Percentiles rank a stretch among this genome's conserved stretches.
phyloP scores from a whole-genome alignment of 192 early-diverging fungal genomes.

The Umbelopsis sp. region DNA sequence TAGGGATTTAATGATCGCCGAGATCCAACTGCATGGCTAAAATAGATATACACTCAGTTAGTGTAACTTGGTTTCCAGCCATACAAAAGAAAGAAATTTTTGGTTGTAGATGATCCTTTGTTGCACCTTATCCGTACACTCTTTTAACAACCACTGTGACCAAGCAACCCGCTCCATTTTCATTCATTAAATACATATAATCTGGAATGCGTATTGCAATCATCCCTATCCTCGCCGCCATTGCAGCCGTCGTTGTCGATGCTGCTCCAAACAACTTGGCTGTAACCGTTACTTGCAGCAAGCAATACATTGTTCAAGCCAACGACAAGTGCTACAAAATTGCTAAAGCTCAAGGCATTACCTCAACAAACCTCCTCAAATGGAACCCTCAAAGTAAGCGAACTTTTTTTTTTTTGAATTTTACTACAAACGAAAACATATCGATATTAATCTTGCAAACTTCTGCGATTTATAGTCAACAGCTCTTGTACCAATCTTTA shows the following conservation, averaged over 20 bases:
- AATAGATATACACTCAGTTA: slow-evolving; percentile 13
- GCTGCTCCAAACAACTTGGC: slow-evolving; percentile 4
- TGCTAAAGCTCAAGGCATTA: slow-evolving; percentile 6
- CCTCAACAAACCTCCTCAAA: slow-evolving; percentile 20
- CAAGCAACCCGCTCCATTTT: neutral
- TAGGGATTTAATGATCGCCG: neutral
- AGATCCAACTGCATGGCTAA: neutral
- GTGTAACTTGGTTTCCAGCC: neutral
- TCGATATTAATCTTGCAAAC: too few species aligned
- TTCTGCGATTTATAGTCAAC: slow-evolving; percentile 10
- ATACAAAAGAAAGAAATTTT: neutral
- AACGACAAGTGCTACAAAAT: slow-evolving; percentile 29
- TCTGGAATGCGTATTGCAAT: slow-evolving; percentile 15
- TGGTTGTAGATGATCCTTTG: neutral
- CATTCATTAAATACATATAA: neutral
- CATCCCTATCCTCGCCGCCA: neutral
- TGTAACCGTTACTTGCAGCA: slow-evolving; percentile 21
- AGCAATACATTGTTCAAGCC: slow-evolving; percentile 23
- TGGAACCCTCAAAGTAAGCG: slow-evolving; percentile 31
- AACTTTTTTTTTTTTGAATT: neutral
- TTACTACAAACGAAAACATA: neutral
- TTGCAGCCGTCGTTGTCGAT: slow-evolving; percentile 10
- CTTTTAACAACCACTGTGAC: neutral
- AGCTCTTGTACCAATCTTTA: slow-evolving; percentile 31
- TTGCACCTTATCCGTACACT: neutral